Percentiles rank a stretch among this genome's conserved stretches.
Conservation (phyloP, 2,329 filamentous ascomycete species). For the Aspergillus japonicus region DNA sequence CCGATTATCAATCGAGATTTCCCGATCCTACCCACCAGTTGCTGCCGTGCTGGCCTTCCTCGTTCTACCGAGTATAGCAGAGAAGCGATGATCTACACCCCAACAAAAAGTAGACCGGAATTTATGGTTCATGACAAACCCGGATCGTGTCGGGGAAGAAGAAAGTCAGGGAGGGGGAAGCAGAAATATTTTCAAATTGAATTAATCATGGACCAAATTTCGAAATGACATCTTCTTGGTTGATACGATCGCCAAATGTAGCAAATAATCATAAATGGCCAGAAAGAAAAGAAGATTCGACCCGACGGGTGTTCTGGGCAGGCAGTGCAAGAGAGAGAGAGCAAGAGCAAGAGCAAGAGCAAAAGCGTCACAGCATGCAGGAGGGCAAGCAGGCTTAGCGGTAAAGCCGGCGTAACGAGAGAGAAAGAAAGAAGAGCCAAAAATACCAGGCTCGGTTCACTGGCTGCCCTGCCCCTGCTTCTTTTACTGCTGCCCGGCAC, state of each 20-base stretch:
- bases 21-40: background rate
- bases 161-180: constrained; percentile 8
- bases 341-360: background rate
- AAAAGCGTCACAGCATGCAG: constrained; percentile 8
- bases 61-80: background rate
- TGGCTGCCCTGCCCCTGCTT: constrained; percentile 4
- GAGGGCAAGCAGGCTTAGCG: constrained; percentile 11
- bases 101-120: background rate
- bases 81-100: background rate
- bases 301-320: constrained; percentile 3
- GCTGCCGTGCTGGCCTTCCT: too few species aligned
- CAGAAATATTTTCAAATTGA: background rate
- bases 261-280: background rate
- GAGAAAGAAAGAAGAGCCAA: constrained; percentile 3
- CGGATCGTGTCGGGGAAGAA: background rate
- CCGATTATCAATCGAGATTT: background rate
- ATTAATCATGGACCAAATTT: background rate
- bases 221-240: background rate
- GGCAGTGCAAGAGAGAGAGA: background rate
- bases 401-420: constrained; percentile 7
- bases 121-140: background rate
- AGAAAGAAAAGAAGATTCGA: background rate
- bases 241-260: background rate
- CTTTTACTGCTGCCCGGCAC: background rate
- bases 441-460: constrained; percentile 17